Percentiles rank a stretch among this genome's conserved stretches.
These are phyloP conservation scores for Ceratobasidium theobromae DNA, from an alignment of 1,284 basidiomycete genomes.

Conservation along the genomic window DNA sequence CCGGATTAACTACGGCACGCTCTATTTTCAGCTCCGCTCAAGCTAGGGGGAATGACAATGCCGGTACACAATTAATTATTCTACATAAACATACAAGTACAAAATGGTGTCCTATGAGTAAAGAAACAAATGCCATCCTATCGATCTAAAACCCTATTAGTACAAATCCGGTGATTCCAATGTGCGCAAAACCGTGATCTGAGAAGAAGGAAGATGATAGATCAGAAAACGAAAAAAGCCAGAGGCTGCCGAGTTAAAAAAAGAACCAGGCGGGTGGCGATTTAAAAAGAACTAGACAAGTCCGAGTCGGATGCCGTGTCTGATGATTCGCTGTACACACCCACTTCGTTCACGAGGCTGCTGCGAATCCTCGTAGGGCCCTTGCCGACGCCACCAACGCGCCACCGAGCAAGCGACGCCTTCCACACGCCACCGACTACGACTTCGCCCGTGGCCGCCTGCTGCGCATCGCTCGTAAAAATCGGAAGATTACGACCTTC, in stretches of 20 bases:
- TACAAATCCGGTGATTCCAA: no score
- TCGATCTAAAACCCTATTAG: no score
- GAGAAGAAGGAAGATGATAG: background rate
- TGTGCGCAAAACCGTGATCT: background rate
- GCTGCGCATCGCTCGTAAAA: slow-evolving; percentile 26
- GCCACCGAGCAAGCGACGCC: slow-evolving; percentile 18
- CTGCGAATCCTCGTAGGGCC: slow-evolving; percentile 23
- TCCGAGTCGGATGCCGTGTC: slow-evolving; percentile 15
- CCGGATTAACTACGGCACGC: no score
- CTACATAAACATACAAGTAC: slow-evolving; percentile 9
- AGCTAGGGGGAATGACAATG: no score
- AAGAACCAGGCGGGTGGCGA: no score
- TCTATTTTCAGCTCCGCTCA: no score
- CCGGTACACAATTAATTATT: background rate
- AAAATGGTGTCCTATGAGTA: background rate
- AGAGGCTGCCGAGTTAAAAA: no score
- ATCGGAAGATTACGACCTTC: slow-evolving; percentile 24
- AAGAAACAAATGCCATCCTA: background rate
- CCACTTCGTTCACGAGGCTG: slow-evolving; percentile 11
- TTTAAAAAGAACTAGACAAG: slow-evolving; percentile 11
- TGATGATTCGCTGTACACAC: background rate
- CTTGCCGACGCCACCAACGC: slow-evolving; percentile 20
- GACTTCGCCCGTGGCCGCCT: slow-evolving; percentile 20
- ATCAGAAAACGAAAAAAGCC: background rate
- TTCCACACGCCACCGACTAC: slow-evolving; percentile 25